Evolutionary conservation across 352 stramenopile genomes (phyloP).

Genomic region (Pythium brassicae): DNA sequence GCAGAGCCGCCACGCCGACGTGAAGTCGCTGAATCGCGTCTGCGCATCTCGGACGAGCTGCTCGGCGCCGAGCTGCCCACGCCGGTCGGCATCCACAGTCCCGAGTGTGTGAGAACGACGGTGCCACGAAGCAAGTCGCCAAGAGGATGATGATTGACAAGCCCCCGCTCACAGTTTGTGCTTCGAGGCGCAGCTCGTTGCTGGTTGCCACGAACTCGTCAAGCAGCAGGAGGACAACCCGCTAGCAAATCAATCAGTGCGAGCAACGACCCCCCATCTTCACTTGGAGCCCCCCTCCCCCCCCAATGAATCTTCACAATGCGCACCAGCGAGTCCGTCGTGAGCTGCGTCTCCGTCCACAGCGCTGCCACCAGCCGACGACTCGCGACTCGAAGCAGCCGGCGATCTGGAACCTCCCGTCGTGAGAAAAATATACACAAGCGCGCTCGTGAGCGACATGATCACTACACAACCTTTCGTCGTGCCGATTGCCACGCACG

Average conservation of each 20-base stretch:
- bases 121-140: neutral
- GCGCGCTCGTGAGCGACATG: no score
- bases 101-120: neutral
- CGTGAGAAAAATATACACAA: neutral
- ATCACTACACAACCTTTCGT: no score
- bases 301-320: no score
- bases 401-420: neutral
- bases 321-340: neutral
- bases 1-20: slow-evolving; percentile 40
- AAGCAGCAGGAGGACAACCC: slow-evolving; percentile 13
- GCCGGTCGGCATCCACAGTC: neutral
- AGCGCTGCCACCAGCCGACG: neutral
- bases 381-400: neutral
- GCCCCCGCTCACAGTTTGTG: slow-evolving; percentile 14
- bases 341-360: neutral
- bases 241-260: slow-evolving; percentile 1
- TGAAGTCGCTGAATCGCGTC: slow-evolving; percentile 42
- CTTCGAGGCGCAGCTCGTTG: slow-evolving; percentile 21
- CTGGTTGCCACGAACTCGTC: slow-evolving; percentile 21
- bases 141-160: neutral
- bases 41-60: slow-evolving; percentile 17
- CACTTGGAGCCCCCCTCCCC: no score
- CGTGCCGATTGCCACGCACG: neutral
- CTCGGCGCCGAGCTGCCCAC: slow-evolving; percentile 1
- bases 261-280: no score